Percentiles rank a stretch among this genome's conserved stretches.
Conservation (phyloP, 305 asterid genomes). For the Caryopteris hybrid region DNA sequence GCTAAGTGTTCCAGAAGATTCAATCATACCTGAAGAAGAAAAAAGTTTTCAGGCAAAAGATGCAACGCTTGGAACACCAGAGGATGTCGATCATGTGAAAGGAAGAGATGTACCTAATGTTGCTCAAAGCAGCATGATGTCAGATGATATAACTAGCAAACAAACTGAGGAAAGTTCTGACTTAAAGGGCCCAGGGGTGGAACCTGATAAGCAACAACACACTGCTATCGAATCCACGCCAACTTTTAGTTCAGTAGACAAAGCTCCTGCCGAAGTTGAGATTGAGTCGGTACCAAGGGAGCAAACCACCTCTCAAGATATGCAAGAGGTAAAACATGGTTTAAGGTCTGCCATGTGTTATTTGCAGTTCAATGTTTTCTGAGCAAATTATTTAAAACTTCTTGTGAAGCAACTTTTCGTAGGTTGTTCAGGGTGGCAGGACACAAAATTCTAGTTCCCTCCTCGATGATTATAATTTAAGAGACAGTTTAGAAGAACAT, state of each 20-base stretch:
- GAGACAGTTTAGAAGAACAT: slow-evolving; percentile 35
- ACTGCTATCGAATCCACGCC: slow-evolving; percentile 38
- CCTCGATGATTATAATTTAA: slow-evolving; percentile 65
- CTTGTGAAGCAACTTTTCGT: slow-evolving; percentile 40
- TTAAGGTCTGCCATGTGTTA: slow-evolving; percentile 10
- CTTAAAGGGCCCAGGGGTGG: slow-evolving; percentile 32
- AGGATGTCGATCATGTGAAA: slow-evolving; percentile 28
- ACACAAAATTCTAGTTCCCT: slow-evolving; percentile 45
- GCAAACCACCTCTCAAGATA: slow-evolving; percentile 30
- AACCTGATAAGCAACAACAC: slow-evolving; percentile 36
- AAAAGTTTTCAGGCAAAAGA: slow-evolving; percentile 36
- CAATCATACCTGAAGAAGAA: slow-evolving; percentile 34
- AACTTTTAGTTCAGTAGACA: slow-evolving; percentile 24
- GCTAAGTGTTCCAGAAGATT: slow-evolving; percentile 31
- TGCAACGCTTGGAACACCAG: slow-evolving; percentile 28
- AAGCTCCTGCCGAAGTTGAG: slow-evolving; percentile 38
- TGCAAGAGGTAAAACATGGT: slow-evolving; percentile 41
- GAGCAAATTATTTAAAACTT: slow-evolving; percentile 24
- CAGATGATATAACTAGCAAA: slow-evolving; percentile 40
- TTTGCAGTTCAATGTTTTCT: slow-evolving; percentile 19
- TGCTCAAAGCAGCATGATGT: slow-evolving; percentile 28
- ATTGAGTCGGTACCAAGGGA: slow-evolving; percentile 25
- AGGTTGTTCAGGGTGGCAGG: slow-evolving; percentile 42
- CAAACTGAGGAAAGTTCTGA: slow-evolving; percentile 40
- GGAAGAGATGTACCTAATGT: slow-evolving; percentile 35